Percentiles rank a stretch among this genome's conserved stretches.
phyloP scores from a whole-genome alignment of 805 yeast genomes.

The Saccharomycopsis fibuligera region DNA sequence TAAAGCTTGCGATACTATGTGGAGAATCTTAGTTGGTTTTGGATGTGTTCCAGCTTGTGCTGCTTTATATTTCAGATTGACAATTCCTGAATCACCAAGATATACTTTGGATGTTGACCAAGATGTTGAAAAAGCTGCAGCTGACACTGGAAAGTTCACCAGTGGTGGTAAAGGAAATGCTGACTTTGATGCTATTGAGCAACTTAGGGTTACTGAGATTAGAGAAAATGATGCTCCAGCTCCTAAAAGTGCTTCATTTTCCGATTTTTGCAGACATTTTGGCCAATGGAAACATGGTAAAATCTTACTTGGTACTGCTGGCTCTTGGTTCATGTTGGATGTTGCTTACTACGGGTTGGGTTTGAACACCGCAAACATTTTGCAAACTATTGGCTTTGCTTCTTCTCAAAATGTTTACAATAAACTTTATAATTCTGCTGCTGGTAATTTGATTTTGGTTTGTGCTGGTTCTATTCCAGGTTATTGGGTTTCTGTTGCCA shows the following conservation, averaged over 20 bases:
- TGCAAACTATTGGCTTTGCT: constrained; percentile 80
- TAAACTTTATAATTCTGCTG: constrained; percentile 69
- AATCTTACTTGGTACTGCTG: constrained; percentile 81
- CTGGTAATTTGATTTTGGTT: constrained; percentile 86
- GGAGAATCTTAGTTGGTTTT: constrained; percentile 87
- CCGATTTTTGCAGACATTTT: constrained; percentile 69
- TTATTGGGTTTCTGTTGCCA: constrained; percentile 79
- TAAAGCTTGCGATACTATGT: constrained; percentile 84
- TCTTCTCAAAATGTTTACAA: constrained; percentile 62
- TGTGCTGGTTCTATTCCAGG: constrained; percentile 97
- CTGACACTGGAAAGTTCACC: constrained; percentile 36
- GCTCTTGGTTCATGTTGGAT: constrained; percentile 86
- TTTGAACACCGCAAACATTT: constrained; percentile 72
- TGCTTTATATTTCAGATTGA: constrained; percentile 86
- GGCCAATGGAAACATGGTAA: constrained; percentile 83
- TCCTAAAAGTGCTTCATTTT: constrained; percentile 77
- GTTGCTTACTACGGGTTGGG: constrained; percentile 87
- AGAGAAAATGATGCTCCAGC: constrained; percentile 31
- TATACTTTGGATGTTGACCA: constrained; percentile 71
- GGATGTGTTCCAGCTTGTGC: constrained; percentile 85
- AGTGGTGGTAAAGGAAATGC: constrained; percentile 45
- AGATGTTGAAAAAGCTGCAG: constrained; percentile 38
- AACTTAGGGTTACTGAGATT: constrained; percentile 40
- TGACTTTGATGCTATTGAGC: constrained; percentile 35
- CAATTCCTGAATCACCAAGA: constrained; percentile 94